Evolutionary conservation across 192 early-diverging fungal species (phyloP).

Genomic region (Chytriomyces confervae): DNA sequence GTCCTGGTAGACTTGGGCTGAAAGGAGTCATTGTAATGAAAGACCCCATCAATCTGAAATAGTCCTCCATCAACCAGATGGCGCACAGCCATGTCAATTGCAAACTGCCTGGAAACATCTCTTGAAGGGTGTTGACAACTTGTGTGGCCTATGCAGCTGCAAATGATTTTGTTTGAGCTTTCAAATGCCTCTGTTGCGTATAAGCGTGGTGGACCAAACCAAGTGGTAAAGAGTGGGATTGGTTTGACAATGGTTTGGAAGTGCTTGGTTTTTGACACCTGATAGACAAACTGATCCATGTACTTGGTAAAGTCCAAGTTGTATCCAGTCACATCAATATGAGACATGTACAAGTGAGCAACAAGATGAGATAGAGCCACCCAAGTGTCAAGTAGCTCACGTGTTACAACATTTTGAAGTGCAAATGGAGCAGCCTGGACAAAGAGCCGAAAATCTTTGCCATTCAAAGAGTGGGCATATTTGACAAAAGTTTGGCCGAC

Average conservation of each 20-base stretch:
- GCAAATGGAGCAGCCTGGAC: constrained; percentile 23
- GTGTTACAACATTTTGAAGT: too few relatives aligned
- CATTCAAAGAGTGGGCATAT: too few relatives aligned
- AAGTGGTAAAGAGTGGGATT: not conserved
- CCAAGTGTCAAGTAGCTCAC: too few relatives aligned
- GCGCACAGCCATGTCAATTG: too few relatives aligned
- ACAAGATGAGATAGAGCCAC: not conserved
- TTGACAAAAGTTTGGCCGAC: not conserved
- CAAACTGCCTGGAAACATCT: too few relatives aligned
- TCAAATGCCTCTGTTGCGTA: constrained; percentile 2
- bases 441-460: not conserved
- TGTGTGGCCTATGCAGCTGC: too few relatives aligned
- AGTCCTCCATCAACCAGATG: too few relatives aligned
- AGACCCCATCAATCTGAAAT: too few relatives aligned
- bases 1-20: too few relatives aligned
- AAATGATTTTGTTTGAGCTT: constrained; percentile 2
- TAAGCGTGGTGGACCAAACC: not conserved
- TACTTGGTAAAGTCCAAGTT: not conserved
- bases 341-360: not conserved
- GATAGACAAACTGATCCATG: not conserved
- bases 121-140: too few relatives aligned
- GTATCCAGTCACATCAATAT: not conserved
- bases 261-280: not conserved
- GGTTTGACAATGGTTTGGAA: not conserved
- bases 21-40: too few relatives aligned